phyloP scores from a whole-genome alignment of 225 moss, liverwort and hornwort genomes.

The Ulota crispa region DNA sequence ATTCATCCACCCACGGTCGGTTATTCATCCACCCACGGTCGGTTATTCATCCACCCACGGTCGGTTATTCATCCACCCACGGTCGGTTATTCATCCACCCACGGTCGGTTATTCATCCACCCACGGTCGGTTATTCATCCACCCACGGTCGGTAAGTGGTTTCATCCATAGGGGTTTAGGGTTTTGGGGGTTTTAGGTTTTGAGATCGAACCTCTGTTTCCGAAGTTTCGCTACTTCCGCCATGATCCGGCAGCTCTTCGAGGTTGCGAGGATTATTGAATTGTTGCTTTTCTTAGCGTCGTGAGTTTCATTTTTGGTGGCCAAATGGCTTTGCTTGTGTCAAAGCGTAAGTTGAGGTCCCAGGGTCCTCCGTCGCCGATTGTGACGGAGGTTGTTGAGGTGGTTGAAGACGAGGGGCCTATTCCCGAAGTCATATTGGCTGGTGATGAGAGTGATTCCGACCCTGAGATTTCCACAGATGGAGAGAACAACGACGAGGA shows the following conservation, averaged over 20 bases:
- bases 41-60: too few relatives aligned
- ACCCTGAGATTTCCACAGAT: conserved; percentile 48
- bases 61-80: too few relatives aligned
- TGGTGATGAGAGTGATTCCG: conserved; percentile 46
- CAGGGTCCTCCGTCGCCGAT: conserved; percentile 51
- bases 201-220: neutral
- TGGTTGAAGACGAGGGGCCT: conserved; percentile 46
- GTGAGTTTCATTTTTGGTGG: neutral
- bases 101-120: too few relatives aligned
- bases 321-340: conserved; percentile 53
- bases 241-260: neutral
- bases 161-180: too few relatives aligned
- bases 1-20: too few relatives aligned
- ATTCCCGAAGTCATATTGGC: conserved; percentile 42
- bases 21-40: too few relatives aligned
- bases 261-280: neutral
- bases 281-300: neutral
- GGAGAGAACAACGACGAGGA: conserved; percentile 20
- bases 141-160: too few relatives aligned
- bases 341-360: conserved; percentile 70
- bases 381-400: conserved; percentile 17
- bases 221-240: neutral
- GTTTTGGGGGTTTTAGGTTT: conserved; percentile 40
- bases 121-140: too few relatives aligned
- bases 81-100: too few relatives aligned